Percentiles rank a stretch among this genome's conserved stretches.
Conservation (phyloP, 108 stramenopile genomes). For the Aurantiochytrium sp. region DNA sequence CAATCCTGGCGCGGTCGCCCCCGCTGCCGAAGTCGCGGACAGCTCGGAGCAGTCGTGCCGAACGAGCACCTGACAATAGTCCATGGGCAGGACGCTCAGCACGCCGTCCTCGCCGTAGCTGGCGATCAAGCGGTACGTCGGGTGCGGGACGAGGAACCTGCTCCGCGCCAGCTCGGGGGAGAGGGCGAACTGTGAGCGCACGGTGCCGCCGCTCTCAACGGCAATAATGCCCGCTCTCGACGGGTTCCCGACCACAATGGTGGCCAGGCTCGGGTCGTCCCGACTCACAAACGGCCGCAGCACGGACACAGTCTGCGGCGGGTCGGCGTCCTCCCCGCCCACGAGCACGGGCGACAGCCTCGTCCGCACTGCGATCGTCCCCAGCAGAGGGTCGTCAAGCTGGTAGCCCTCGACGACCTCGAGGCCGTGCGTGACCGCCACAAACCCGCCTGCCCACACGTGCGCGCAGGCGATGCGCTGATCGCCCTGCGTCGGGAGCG, state of each 20-base stretch:
- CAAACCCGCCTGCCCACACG: conserved; percentile 20
- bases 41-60: not conserved
- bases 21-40: not conserved
- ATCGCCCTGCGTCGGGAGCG: not conserved
- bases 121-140: not conserved
- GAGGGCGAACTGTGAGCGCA: not conserved
- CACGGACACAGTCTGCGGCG: not conserved
- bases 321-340: not conserved
- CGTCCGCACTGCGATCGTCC: not conserved
- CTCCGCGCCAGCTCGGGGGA: not conserved
- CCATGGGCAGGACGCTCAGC: not conserved
- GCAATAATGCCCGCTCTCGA: not conserved
- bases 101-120: not conserved
- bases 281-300: conserved; percentile 1
- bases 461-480: not conserved
- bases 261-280: not conserved
- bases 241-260: not conserved
- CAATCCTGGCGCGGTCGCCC: too few relatives aligned
- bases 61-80: conserved; percentile 2
- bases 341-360: not conserved
- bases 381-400: not conserved
- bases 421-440: not conserved
- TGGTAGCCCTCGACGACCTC: conserved; percentile 4
- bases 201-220: not conserved
- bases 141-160: not conserved